Base-by-base conservation (phyloP, 2,329 filamentous ascomycete genomes). In the Sclerotinia subarctica region DNA sequence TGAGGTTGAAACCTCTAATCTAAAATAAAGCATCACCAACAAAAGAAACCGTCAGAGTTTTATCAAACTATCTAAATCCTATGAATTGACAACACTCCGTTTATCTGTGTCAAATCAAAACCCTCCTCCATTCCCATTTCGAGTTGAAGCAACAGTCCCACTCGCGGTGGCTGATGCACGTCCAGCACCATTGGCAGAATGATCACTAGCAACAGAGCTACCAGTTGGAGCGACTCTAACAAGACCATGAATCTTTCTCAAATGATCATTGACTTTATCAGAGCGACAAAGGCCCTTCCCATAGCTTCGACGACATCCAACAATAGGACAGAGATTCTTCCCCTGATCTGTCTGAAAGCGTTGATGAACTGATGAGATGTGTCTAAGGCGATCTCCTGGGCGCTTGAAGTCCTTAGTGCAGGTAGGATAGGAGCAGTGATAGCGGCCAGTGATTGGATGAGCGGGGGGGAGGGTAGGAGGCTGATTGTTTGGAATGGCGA, bases 211-310 rank as follows among this genome's bases (percentile, higher is more conserved):
- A 19, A 17, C 15, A 19, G 58, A 19, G 17, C 6, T 8, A 19
- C 5, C 4, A 51, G n/a, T 15, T 26, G 6, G 2, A 19, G 46
- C 1, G 19, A 29, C 21, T 24, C 29, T 38, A n/a, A 35, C 46
- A 21, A 66, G 24, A n/a, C 47, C 47, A 38, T 67, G 47, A 26
- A 67, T 19, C 19, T 60, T 52, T 46, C 2, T 47, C 47, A 67
- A 32, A 35, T 67, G 56, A 5, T 67, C 56, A 24, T 38, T 62
- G 2, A 67, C 24, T 44, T 62, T 67, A 7, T 62, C 47, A 21
- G 47, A 19, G 1, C 56, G 64, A 52, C 46, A 52, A 21, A 67
- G 64, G 53, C 56, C 46, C 11, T 3, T 66, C n/a, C 53, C 64
- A 11, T 42, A 26, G 19, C 64, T 67, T 38, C 35, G 56, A 35